Conservation (phyloP, 192 early-diverging fungal genomes). For the Backusella liffmaniae region DNA sequence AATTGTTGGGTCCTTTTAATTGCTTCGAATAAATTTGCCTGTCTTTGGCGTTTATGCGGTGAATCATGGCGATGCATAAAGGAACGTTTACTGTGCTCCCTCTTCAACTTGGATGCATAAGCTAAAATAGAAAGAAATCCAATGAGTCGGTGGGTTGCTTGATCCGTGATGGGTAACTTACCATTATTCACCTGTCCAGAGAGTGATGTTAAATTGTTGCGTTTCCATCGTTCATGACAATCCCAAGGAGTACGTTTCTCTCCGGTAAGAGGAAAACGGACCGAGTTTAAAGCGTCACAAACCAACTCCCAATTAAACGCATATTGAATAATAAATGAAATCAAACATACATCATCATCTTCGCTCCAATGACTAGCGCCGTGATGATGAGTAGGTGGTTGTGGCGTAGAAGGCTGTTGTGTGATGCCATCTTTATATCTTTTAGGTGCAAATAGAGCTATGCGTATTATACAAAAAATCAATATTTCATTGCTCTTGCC, state of each 20-base stretch:
- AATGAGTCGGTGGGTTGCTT: not conserved
- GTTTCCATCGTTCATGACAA: conserved; percentile 60
- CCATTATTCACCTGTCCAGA: conserved; percentile 39
- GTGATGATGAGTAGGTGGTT: conserved; percentile 35
- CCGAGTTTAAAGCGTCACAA: conserved; percentile 54
- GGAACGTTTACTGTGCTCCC: conserved; percentile 18
- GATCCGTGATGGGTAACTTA: not conserved
- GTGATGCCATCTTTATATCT: conserved; percentile 44
- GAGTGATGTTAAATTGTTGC: conserved; percentile 43
- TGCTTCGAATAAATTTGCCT: conserved; percentile 55
- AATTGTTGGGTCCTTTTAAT: conserved; percentile 61
- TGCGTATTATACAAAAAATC: not conserved
- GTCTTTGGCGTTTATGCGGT: conserved; percentile 44
- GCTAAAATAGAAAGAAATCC: conserved; percentile 1
- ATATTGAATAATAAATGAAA: conserved; percentile 53
- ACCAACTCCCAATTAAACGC: conserved; percentile 69
- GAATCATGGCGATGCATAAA: conserved; percentile 24
- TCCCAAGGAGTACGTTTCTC: conserved; percentile 62
- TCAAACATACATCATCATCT: conserved; percentile 58
- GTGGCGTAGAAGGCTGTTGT: conserved; percentile 41
- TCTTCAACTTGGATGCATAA: conserved; percentile 30
- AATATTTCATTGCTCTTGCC: not conserved
- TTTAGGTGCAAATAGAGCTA: conserved; percentile 43
- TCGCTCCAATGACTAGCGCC: conserved; percentile 40
- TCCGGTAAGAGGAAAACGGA: conserved; percentile 47